Percentiles rank a stretch among this genome's conserved stretches.
Conservation (phyloP, 768 basidiomycete genomes). For the Mycena albidolilacea region DNA sequence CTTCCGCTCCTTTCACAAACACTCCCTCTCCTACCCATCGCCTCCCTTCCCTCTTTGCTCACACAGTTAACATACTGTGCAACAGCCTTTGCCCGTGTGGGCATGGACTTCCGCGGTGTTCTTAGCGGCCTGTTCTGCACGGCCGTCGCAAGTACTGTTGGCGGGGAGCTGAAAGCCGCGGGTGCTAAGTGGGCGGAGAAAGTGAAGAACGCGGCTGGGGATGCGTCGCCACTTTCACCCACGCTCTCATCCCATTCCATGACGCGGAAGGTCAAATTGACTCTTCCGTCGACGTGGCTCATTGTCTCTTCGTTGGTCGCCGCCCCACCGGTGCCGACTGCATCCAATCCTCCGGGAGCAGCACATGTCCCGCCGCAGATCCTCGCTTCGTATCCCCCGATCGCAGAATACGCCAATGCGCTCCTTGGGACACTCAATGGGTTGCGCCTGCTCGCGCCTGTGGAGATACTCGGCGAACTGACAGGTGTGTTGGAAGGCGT, state of each 20-base stretch:
- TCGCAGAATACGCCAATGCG: conserved; percentile 82
- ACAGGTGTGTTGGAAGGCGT: conserved; percentile 64
- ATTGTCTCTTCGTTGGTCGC: conserved; percentile 52
- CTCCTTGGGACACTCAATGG: conserved; percentile 83
- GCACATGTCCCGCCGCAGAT: conserved; percentile 80
- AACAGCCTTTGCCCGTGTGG: conserved; percentile 91
- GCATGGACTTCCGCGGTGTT: conserved; percentile 87
- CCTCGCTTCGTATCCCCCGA: conserved; percentile 80
- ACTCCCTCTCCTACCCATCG: conserved; percentile 72
- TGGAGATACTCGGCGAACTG: conserved; percentile 68
- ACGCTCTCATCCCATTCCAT: conserved; percentile 31
- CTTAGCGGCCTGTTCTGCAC: conserved; percentile 76
- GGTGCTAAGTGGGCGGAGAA: conserved; percentile 52
- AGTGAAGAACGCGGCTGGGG: conserved; percentile 42
- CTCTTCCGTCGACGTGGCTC: conserved; percentile 68
- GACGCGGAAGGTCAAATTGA: conserved; percentile 39
- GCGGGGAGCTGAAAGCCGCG: conserved; percentile 64
- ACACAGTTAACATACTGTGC: conserved; percentile 97
- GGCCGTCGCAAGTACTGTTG: conserved; percentile 73
- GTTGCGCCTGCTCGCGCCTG: conserved; percentile 85
- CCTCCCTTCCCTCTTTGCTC: conserved; percentile 84
- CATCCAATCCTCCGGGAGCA: conserved; percentile 47
- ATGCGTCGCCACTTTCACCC: conserved; percentile 34
- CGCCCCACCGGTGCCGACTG: conserved; percentile 49
- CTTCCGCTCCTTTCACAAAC: conserved; percentile 75